Base-by-base conservation (phyloP, 441 rosid species). In the Capsella rubella region DNA sequence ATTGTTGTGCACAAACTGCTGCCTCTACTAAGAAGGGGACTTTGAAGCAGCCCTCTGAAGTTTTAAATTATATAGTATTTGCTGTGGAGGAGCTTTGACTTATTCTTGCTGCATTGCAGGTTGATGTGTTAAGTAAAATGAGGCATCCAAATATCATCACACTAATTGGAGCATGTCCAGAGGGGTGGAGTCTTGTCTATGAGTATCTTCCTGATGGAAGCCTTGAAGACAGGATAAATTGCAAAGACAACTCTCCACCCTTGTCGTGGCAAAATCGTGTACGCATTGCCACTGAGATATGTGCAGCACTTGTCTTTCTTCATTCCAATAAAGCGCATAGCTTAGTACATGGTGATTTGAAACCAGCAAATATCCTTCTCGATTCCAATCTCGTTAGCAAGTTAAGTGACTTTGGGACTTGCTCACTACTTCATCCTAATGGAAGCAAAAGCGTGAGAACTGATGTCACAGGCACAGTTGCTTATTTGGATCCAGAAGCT, bases 121-220 rank as follows among this genome's bases (percentile, higher is more conserved):
- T 92, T 74, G 90, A 87, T 67, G 83, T 93, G 72, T 83, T 95
- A 80, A 89, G 96, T 82, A 95, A 90, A 81, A 81, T 86, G 81
- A 85, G 98, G 78, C 99, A 95, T 82, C 99, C 97, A 34, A 90
- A 95, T 84, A 84, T 95, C 52, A 87, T 95, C 57, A 87, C 92
- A 29, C 89, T 95, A 4, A 67, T 95, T 67, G 99, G 99, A 80
- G 85, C 96, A 64, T 95, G 98, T 79, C 98, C 98, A 15, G 98
- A 95, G 55, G 88, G 84, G 15, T 91, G 90, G 86, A 71, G 88
- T 80, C 99, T 95, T 18, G 62, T 95, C 67, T 95, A 95, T 3
- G 99, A 95, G 81, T 90, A 85, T 79, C 86, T 89, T 66, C 86
- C 92, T 3, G 90, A 89, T 80, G 99, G 97, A 72, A 91, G 95